phyloP scores from a whole-genome alignment of 768 basidiomycete species.

The Multifurca ochricompacta region DNA sequence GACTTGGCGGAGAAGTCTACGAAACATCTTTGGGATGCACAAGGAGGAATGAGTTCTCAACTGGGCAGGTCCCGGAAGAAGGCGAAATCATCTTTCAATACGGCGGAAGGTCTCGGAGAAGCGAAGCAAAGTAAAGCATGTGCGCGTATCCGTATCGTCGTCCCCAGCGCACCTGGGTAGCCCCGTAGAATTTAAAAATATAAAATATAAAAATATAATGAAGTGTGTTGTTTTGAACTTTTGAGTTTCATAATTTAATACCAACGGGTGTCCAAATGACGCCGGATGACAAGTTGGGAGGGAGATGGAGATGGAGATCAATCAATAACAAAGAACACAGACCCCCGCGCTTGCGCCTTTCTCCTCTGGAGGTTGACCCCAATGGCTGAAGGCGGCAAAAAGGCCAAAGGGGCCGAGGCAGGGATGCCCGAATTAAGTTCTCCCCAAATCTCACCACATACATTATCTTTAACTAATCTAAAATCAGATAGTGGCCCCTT shows the following conservation, averaged over 20 bases:
- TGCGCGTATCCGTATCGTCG: not conserved
- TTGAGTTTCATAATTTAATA: constrained; percentile 11
- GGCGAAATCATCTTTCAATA: constrained; percentile 3
- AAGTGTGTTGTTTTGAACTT: not conserved
- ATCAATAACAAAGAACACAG: constrained; percentile 3
- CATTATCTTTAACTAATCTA: no score
- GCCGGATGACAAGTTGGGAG: constrained; percentile 5
- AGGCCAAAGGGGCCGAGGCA: not conserved
- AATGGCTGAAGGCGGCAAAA: not conserved
- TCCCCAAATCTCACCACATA: not conserved
- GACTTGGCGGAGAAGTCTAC: not conserved
- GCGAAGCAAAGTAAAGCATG: no score
- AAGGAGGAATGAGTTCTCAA: not conserved
- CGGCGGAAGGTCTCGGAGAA: constrained; percentile 7
- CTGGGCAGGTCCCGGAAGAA: constrained; percentile 3
- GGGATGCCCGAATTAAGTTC: not conserved
- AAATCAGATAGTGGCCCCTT: constrained; percentile 1
- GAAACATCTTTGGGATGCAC: not conserved
- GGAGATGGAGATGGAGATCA: not conserved
- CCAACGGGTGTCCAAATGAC: constrained; percentile 6
- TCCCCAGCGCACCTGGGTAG: not conserved
- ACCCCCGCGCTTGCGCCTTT: no score
- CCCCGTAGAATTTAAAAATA: no score
- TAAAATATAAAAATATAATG: not conserved
- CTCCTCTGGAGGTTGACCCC: not conserved